Evolutionary conservation across 352 stramenopile genomes (phyloP).

Genomic region (Phytopythium ostracodes): DNA sequence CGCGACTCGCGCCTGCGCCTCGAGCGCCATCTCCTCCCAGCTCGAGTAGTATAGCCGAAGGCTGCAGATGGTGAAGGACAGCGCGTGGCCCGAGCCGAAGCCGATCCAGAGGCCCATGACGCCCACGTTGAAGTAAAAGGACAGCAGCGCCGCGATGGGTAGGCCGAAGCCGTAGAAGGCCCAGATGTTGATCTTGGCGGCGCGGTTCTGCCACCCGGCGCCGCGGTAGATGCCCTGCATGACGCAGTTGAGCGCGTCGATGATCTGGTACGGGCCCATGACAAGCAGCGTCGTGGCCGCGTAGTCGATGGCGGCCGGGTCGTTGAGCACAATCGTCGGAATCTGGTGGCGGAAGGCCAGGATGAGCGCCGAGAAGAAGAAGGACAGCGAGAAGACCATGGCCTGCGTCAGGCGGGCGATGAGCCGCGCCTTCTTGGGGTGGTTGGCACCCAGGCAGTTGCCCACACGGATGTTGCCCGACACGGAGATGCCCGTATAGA

Average conservation of each 20-base stretch:
- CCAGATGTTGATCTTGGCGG: slow-evolving; percentile 69
- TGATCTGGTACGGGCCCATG: slow-evolving; percentile 67
- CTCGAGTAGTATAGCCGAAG: slow-evolving; percentile 46
- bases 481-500: slow-evolving; percentile 67
- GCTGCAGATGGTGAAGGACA: slow-evolving; percentile 38
- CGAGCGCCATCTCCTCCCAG: slow-evolving; percentile 55
- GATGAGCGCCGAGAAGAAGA: slow-evolving; percentile 32
- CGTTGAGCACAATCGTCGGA: slow-evolving; percentile 48
- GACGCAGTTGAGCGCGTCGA: slow-evolving; percentile 70
- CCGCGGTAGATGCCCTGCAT: slow-evolving; percentile 80
- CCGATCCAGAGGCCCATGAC: slow-evolving; percentile 81
- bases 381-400: slow-evolving; percentile 37
- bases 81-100: slow-evolving; percentile 46
- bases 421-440: slow-evolving; percentile 55
- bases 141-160: slow-evolving; percentile 55
- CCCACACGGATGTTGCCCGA: slow-evolving; percentile 73
- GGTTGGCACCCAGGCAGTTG: slow-evolving; percentile 76
- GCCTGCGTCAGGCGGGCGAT: slow-evolving; percentile 41
- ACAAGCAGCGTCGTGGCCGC: slow-evolving; percentile 54
- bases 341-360: slow-evolving; percentile 43
- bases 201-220: slow-evolving; percentile 58
- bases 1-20: slow-evolving; percentile 36
- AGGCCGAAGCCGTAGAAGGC: slow-evolving; percentile 82
- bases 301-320: slow-evolving; percentile 37
- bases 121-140: slow-evolving; percentile 39